These are phyloP conservation scores for Sclerotiophoma versabilis DNA, from an alignment of 2,329 filamentous ascomycete genomes.

Conservation along the genomic window DNA sequence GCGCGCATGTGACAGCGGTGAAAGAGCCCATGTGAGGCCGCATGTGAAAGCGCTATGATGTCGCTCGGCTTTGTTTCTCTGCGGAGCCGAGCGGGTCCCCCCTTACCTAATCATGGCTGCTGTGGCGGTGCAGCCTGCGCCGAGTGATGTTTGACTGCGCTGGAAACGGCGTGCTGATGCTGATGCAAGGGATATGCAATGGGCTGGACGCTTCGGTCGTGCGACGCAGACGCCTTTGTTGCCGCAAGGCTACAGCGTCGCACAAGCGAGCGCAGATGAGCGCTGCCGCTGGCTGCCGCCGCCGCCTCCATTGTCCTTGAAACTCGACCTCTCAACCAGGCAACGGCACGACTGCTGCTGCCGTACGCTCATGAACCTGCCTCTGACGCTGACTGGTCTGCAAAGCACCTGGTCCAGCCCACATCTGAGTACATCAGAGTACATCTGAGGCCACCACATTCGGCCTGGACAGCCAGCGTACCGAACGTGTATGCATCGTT, in stretches of 20 bases:
- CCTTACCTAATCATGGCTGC: not conserved
- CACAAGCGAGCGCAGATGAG: not conserved
- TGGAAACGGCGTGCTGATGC: not conserved
- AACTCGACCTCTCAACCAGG: not conserved
- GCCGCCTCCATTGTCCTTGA: not conserved
- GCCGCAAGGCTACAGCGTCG: not conserved
- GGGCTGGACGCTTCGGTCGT: not conserved
- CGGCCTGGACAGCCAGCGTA: not conserved
- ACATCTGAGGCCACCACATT: not conserved
- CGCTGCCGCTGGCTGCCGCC: no score
- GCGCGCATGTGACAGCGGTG: conserved; percentile 19
- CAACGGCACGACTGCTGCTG: not conserved
- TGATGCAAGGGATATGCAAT: conserved; percentile 1
- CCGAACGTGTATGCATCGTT: not conserved
- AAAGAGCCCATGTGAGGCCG: conserved; percentile 16
- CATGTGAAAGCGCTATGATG: conserved; percentile 33
- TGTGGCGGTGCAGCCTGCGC: not conserved
- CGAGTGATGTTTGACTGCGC: not conserved
- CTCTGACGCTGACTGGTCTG: no score
- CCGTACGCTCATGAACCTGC: not conserved
- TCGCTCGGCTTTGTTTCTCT: conserved; percentile 20
- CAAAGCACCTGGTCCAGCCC: no score
- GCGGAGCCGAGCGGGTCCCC: conserved; percentile 2
- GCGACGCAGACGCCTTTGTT: not conserved
- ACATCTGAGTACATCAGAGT: no score